These are phyloP conservation scores for Pseudogymnoascus sp. DNA, from an alignment of 2,329 filamentous ascomycete genomes.

Conservation along the genomic window DNA sequence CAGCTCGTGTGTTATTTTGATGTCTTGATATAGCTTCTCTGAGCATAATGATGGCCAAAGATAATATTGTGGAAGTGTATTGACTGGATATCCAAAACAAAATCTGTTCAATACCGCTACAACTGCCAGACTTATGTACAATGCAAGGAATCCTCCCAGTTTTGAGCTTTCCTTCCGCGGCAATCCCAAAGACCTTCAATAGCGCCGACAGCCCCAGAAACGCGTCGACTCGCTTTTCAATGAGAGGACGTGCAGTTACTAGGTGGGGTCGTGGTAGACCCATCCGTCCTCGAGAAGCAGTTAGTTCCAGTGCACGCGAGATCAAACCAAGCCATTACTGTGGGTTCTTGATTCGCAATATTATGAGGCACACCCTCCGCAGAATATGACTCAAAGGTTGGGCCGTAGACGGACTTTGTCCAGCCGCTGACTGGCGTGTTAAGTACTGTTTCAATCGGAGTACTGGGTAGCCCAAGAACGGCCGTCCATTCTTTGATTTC, in stretches of 20 bases:
- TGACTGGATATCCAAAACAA: background rate
- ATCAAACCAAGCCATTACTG: conserved; percentile 22
- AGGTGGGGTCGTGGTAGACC: background rate
- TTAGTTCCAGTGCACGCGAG: background rate
- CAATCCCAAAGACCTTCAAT: background rate
- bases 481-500: conserved; percentile 38
- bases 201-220: background rate
- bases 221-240: background rate
- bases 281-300: background rate
- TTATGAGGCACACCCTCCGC: conserved; percentile 20
- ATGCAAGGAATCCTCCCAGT: background rate
- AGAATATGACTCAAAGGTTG: conserved; percentile 18
- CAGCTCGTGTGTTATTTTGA: background rate
- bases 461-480: conserved; percentile 29
- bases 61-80: background rate
- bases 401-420: conserved; percentile 22
- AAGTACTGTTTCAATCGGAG: background rate
- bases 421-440: conserved; percentile 11
- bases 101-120: background rate
- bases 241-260: background rate
- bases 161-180: background rate
- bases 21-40: background rate
- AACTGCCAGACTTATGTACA: background rate
- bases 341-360: conserved; percentile 19
- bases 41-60: background rate